Percentiles rank a stretch among this genome's conserved stretches.
Evolutionary conservation across 495 filamentous ascomycete genomes (phyloP).

Genomic region (Achaetomiella virescens): DNA sequence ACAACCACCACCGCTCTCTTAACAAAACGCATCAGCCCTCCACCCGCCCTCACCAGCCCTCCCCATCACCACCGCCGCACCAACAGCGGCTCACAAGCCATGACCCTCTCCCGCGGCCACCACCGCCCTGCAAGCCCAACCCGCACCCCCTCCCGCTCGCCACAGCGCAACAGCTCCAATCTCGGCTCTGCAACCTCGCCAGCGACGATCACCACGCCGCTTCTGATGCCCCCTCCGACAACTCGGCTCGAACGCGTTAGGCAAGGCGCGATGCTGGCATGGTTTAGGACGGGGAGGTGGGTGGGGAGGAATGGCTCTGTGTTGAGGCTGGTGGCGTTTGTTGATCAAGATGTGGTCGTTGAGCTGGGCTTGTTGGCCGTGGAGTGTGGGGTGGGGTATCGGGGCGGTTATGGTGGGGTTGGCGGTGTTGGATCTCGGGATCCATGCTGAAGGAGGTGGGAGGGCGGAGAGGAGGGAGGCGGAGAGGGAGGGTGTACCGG

Average conservation of each 20-base stretch:
- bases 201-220: slow-evolving; percentile 33
- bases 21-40: neutral
- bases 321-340: slow-evolving; percentile 32
- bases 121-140: neutral
- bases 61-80: neutral
- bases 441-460: slow-evolving; percentile 9
- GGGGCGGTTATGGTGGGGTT: slow-evolving; percentile 32
- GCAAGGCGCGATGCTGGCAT: slow-evolving; percentile 27
- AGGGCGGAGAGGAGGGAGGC: neutral
- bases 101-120: slow-evolving; percentile 12
- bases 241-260: slow-evolving; percentile 33
- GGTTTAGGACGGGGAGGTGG: slow-evolving; percentile 23
- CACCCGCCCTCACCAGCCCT: neutral
- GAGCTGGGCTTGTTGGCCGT: slow-evolving; percentile 41
- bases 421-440: slow-evolving; percentile 37
- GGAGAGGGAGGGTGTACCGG: neutral
- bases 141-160: slow-evolving; percentile 20
- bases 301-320: slow-evolving; percentile 21
- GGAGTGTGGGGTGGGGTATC: slow-evolving; percentile 30
- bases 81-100: neutral
- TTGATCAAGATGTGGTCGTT: slow-evolving; percentile 38
- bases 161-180: slow-evolving; percentile 21
- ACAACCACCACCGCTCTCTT: slow-evolving; percentile 18
- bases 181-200: neutral
- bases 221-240: slow-evolving; percentile 56